Conservation (phyloP, 805 yeast species). For the Kodamaea nitidulidarum region DNA sequence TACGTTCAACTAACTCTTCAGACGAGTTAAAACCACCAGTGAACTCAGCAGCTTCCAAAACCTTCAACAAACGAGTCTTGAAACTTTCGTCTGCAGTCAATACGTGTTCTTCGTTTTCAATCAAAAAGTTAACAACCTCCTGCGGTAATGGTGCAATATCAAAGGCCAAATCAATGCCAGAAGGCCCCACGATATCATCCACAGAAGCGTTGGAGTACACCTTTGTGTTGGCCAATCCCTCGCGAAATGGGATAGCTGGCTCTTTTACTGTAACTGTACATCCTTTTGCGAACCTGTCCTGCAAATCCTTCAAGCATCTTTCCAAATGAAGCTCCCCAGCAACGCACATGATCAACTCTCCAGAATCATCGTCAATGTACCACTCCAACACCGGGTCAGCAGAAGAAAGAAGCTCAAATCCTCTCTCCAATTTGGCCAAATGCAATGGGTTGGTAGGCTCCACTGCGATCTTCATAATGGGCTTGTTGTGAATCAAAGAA, state of each 20-base stretch:
- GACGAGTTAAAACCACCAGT: conserved; percentile 19
- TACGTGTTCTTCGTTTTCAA: conserved; percentile 34
- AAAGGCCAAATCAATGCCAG: conserved; percentile 42
- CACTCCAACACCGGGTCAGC: conserved; percentile 96
- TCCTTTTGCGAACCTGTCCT: conserved; percentile 82
- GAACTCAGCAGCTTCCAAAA: conserved; percentile 16
- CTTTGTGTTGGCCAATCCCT: conserved; percentile 64
- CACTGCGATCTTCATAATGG: conserved; percentile 91
- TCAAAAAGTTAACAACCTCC: conserved; percentile 46
- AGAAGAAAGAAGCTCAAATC: conserved; percentile 70
- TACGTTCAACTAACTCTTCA: conserved; percentile 24
- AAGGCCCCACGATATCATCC: conserved; percentile 38
- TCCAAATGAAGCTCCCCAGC: conserved; percentile 97
- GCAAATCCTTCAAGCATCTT: conserved; percentile 86
- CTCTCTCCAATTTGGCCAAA: conserved; percentile 69
- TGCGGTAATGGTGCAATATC: conserved; percentile 60
- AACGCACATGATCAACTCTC: conserved; percentile 89
- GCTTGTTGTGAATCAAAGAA: conserved; percentile 58
- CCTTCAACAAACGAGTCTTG: conserved; percentile 12
- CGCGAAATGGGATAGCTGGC: conserved; percentile 93
- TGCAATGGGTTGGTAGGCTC: conserved; percentile 88
- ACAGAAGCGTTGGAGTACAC: conserved; percentile 20
- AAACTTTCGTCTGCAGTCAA: conserved; percentile 5
- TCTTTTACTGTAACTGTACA: conserved; percentile 81
- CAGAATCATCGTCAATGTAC: conserved; percentile 73